These are phyloP conservation scores for Lenzites betulinus DNA, from an alignment of 768 basidiomycete species.

Conservation along the genomic window DNA sequence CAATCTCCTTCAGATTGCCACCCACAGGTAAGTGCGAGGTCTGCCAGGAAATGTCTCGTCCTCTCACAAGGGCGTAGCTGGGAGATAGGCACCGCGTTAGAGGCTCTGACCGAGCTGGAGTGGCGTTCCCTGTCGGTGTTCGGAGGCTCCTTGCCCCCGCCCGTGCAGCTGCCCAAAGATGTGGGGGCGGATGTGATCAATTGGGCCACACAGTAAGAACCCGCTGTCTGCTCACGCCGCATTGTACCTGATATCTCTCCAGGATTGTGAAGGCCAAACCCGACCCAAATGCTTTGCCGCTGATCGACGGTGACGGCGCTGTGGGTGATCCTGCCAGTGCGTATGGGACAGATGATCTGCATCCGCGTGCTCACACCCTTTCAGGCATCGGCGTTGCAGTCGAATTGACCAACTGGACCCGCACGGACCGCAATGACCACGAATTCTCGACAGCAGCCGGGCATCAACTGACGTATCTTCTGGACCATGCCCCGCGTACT, in stretches of 20 bases:
- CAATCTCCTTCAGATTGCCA: slow-evolving; percentile 31
- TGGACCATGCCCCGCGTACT: slow-evolving; percentile 46
- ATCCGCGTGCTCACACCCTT: background rate
- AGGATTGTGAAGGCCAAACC: slow-evolving; percentile 42
- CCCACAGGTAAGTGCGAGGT: slow-evolving; percentile 25
- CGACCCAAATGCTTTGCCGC: slow-evolving; percentile 38
- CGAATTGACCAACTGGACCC: slow-evolving; percentile 55
- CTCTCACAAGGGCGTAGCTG: slow-evolving; percentile 41
- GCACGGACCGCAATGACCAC: slow-evolving; percentile 34
- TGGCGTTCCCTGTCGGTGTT: slow-evolving; percentile 55
- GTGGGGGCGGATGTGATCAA: slow-evolving; percentile 43
- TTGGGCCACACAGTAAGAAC: slow-evolving; percentile 42
- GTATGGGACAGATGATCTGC: slow-evolving; percentile 15
- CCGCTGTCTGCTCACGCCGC: background rate
- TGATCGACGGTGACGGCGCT: slow-evolving; percentile 50
- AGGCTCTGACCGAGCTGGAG: slow-evolving; percentile 55
- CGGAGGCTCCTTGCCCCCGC: slow-evolving; percentile 42
- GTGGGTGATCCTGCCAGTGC: slow-evolving; percentile 64
- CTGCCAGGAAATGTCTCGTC: background rate
- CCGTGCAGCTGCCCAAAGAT: slow-evolving; percentile 34
- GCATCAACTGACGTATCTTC: slow-evolving; percentile 51
- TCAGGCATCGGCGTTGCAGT: slow-evolving; percentile 55
- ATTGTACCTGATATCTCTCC: background rate
- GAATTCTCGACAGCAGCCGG: slow-evolving; percentile 45
- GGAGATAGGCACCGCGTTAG: slow-evolving; percentile 60